Evolutionary conservation across 2,329 filamentous ascomycete species (phyloP), one percentile per base, ranked within the genome.

Genomic region (Colletotrichum higginsianum): DNA sequence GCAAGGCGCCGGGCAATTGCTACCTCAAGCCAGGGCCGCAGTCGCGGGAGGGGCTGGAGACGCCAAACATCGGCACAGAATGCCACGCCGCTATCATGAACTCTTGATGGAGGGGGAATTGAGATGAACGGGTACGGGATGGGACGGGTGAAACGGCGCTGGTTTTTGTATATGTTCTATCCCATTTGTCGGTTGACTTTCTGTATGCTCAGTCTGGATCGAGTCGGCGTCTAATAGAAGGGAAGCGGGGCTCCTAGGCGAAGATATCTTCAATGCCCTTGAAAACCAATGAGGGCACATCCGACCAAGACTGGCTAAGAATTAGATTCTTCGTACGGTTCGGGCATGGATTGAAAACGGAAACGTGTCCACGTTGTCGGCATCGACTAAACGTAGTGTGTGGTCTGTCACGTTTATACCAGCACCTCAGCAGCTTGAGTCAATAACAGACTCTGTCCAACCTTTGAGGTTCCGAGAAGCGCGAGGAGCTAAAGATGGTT

Each of bases 1-100:
- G 78, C n/a, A 70, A 65, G 2, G 82, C 84, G 16, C 83, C 82
- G 0, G 84, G 84, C 11, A 86, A 85, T 71, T 86, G 84, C 66
- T 86, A 85, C 71, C 78, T 86, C 23, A 85, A 86, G 75, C 80
- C 81, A 0, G 81, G 80, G 0, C 80, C 80, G 9, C 80, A 82
- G 74, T 80, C 78, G 61, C 52, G 73, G 40, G 75, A 76, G 0
- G 75, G 56, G 0, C 75, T 85, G 61, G 71, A 72, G 11, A 75
- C 71, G 15, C 79, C 80, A 1, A 80, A 79, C 47, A 79, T 80
- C 68, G 80, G 79, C 2, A 78, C 78, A 7, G 77, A 81, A 13
- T 79, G 79, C 23, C 83, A 84, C 62, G 80, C 81, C 0, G 83
- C 79, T 9, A 76, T 84, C 38, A 30, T 71, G 52, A 68, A 53